Percentiles rank a stretch among this genome's conserved stretches.
Evolutionary conservation across 225 moss, liverwort and hornwort species (phyloP).

Genomic region (Sphagnum tenellum): DNA sequence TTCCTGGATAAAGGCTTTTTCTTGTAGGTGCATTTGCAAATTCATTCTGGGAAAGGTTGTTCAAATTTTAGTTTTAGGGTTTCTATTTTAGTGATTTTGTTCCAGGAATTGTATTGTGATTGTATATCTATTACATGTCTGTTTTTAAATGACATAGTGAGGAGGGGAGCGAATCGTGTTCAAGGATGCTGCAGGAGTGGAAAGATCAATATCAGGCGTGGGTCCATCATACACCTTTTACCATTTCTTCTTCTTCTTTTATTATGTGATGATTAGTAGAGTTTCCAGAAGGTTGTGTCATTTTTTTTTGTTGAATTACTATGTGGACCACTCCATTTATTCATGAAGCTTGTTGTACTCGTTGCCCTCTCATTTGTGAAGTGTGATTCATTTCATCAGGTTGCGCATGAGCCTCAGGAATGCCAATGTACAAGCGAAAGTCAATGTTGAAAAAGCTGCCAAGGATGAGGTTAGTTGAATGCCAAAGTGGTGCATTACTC

Average conservation of each 20-base stretch:
- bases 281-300: neutral
- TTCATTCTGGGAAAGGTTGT: no score
- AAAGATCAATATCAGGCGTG: slow-evolving; percentile 89
- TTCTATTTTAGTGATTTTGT: neutral
- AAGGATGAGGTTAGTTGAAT: slow-evolving; percentile 50
- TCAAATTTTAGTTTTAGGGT: neutral
- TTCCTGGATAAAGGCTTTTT: no score
- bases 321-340: neutral
- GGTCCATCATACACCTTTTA: slow-evolving; percentile 33
- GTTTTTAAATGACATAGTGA: slow-evolving; percentile 47
- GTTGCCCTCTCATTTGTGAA: neutral
- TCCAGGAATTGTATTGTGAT: neutral
- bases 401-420: slow-evolving; percentile 75
- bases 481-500: neutral
- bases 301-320: neutral
- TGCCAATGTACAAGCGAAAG: slow-evolving; percentile 77
- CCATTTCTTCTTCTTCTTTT: slow-evolving; percentile 4
- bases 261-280: neutral
- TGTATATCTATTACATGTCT: neutral
- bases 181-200: slow-evolving; percentile 70
- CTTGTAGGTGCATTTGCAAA: no score
- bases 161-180: slow-evolving; percentile 61
- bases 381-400: slow-evolving; percentile 22
- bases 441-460: slow-evolving; percentile 76
- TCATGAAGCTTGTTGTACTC: neutral